Base-by-base conservation (phyloP, 2,329 filamentous ascomycete genomes). In the Aspergillus sp. region DNA sequence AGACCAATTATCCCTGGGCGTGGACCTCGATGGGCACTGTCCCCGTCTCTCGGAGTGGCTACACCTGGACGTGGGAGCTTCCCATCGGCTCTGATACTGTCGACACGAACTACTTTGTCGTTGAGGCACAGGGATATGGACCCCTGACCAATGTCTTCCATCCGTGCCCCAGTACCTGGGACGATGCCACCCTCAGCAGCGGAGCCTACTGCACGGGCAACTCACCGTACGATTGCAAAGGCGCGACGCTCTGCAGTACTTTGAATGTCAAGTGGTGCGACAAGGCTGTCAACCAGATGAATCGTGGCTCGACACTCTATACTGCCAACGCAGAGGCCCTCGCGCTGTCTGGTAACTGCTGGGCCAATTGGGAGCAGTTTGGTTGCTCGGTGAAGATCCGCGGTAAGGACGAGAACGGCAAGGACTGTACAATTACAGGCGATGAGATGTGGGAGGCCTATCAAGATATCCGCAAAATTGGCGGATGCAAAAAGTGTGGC, bases 401-500 rank as follows among this genome's bases (percentile, higher is more conserved):
- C 13, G 53, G 53, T 2, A 55, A 28, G 39, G 38, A 45, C 38
- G 6, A 55, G 28, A 45, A 45, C 53, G 15, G 41, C 6, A 25
- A 57, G 17, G 23, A 38, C 21, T 57, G 43, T n/a, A 17, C 13
- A 7, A 49, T 56, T 19, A 56, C 36, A 1, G 52, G 19, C 3
- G 38, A 55, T 28, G 52, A 55, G 36, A 55, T 65, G 25, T 65
- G 61, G 63, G 56, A 65, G 21, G 60, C 59, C 19, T 65, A 65
- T 54, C 60, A 65, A 47, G 61, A 62, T 23, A 66, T 63, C 54
- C 55, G 57, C 15, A 60, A 63, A 2, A 55, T 63, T 39, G 59
- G 56, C 13, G 62, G 63, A n/a, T 63, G 60, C 56, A 56, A 39
- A 17, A 65, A 60, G 25, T 65, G 64, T 53, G 64, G 62, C n/a